These are phyloP conservation scores for Yarrowia divulgata DNA, from an alignment of 805 yeast species.

Conservation along the genomic window DNA sequence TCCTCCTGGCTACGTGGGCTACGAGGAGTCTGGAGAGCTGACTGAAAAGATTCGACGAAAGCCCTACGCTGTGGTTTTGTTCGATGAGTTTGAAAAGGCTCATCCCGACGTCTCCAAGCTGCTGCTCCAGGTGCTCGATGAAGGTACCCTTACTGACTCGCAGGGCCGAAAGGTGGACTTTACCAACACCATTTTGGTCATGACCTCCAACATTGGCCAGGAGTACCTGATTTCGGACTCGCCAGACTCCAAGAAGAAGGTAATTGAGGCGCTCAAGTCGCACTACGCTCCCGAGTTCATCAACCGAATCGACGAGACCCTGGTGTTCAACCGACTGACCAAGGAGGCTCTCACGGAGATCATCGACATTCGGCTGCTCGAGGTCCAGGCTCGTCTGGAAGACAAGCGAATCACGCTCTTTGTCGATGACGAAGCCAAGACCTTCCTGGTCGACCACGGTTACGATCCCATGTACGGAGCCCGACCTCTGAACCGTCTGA, in stretches of 20 bases:
- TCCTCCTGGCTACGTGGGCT: slow-evolving; percentile 97
- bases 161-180: slow-evolving; percentile 95
- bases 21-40: slow-evolving; percentile 91
- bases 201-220: slow-evolving; percentile 97
- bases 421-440: slow-evolving; percentile 69
- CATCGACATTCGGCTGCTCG: slow-evolving; percentile 82
- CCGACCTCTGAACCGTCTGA: slow-evolving; percentile 89
- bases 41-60: slow-evolving; percentile 96
- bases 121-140: slow-evolving; percentile 90
- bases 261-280: slow-evolving; percentile 70
- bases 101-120: slow-evolving; percentile 94
- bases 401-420: slow-evolving; percentile 76
- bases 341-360: slow-evolving; percentile 75
- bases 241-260: slow-evolving; percentile 60
- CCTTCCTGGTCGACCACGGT: slow-evolving; percentile 82
- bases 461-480: slow-evolving; percentile 95
- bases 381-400: slow-evolving; percentile 76
- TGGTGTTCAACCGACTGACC: slow-evolving; percentile 90
- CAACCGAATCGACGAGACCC: slow-evolving; percentile 91
- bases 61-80: slow-evolving; percentile 90
- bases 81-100: slow-evolving; percentile 97
- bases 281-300: slow-evolving; percentile 94
- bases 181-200: slow-evolving; percentile 91
- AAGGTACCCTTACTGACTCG: slow-evolving; percentile 92
- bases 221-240: slow-evolving; percentile 77